Evolutionary conservation across 495 filamentous ascomycete genomes (phyloP), one percentile per base, ranked within the genome.

Genomic region (Evansstolkia leycettana): DNA sequence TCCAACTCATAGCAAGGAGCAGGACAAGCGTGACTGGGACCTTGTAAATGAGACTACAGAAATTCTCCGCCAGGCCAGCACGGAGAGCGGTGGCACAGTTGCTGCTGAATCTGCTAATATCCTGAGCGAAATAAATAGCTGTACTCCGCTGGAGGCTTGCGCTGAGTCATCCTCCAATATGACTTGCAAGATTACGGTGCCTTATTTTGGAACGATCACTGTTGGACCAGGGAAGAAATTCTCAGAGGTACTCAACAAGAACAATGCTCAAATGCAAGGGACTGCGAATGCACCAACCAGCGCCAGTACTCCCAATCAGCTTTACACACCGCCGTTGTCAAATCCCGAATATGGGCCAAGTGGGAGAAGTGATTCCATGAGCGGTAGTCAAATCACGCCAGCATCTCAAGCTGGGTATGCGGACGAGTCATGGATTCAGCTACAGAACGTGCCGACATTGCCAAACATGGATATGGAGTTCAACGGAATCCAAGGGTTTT

Each of bases 51-150:
- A 50, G 7, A 52, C 58, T 2, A 54, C 63, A 9, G 51, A 52
- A 11, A 62, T 64, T 16, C 46, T 75, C 12, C 56, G 55, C 3
- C 38, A 50, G 11, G 59, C 65, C 2, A 53, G 59, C 5, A 36
- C 37, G 7, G 51, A 63, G 31, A 55, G 51, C 17, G 64, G 63
- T 31, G 67, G 67, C 25, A 59, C 55, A 9, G 68, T 72, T 13
- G 67, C 71, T 8, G 52, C 51, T 5, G 67, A 73, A 35, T 61
- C 61, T 14, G 48, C 57, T 1, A 51, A 62, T 17, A 57, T 67
- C 10, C 50, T 75, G 4, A 51, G 67, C n/a, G 51, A 46, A 24
- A 58, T 64, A 6, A 23, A 23, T 9, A 23, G 20, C 20, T 23
- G 20, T 9, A 5, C 20, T 23, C 20, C 20, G 5, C 5, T 5